Base-by-base conservation (phyloP, 495 filamentous ascomycete genomes). In the Talaromyces wortmannii region DNA sequence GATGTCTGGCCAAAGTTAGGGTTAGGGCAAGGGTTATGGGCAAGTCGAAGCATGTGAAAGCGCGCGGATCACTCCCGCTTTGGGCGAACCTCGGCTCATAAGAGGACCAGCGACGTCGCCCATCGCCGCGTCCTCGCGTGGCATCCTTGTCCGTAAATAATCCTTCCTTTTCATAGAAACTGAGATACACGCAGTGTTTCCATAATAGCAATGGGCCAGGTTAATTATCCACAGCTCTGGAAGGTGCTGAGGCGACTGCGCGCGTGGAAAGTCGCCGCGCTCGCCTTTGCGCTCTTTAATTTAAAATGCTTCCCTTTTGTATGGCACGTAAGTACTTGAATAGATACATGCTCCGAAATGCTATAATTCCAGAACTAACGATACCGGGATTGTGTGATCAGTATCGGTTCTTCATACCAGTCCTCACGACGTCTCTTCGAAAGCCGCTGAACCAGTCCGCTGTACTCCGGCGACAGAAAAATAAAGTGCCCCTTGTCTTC, bases 251-350 rank as follows among this genome's bases (percentile, higher is more conserved):
- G 36, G 13, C 36, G 36, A 13, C 13, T 40, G 13, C 8, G 36
- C 8, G 36, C 36, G 8, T 83, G 79, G 79, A 68, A 68, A 50
- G 52, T 72, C 2, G 52, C 78, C 0, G 69, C 70, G 13, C 52
- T 81, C 30, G 12, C 74, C 11, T 70, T 81, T 18, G 74, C 73
- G 7, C 53, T 83, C 2, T 59, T 73, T 7, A 83, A 83, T 56
- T 57, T 82, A 51, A 83, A 83, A 63, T 74, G 63, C 23, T 48
- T 81, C 6, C 80, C 80, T 0, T 61, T 75, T 15, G 63, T 76
- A 8, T 83, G 80, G 80, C 80, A 83, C 67, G 75, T 79, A 68
- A 30, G 78, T 70, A 23, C 42, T 13, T 16, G 23, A 4, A 23
- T 23, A 23, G 23, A 23, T 23, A 23, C 23, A 23, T 23, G 4